A percentile compares a stretch with the other conserved stretches of the same genome.
phyloP scores from a whole-genome alignment of 192 early-diverging fungal species.

The Fimicolochytrium jonesii region DNA sequence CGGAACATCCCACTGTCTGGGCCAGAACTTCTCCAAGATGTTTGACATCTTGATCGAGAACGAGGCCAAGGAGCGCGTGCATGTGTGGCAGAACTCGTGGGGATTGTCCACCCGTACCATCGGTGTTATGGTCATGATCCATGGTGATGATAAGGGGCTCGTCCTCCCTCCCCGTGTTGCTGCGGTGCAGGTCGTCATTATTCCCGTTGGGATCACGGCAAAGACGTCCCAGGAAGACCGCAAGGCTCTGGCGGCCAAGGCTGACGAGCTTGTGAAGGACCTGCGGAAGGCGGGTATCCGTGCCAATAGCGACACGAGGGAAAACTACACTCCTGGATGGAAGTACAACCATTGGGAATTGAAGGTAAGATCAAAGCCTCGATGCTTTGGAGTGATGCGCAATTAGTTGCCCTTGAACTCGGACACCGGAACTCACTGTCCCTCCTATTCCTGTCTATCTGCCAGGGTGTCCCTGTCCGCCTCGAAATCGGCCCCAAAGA shows the following conservation, averaged over 20 bases:
- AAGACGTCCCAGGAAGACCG: constrained; percentile 80
- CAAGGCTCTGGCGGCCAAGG: constrained; percentile 57
- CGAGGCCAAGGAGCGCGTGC: constrained; percentile 66
- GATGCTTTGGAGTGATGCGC: no score
- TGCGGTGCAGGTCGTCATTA: constrained; percentile 80
- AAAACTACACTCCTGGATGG: constrained; percentile 87
- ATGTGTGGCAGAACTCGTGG: constrained; percentile 99
- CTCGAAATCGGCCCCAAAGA: constrained; percentile 97
- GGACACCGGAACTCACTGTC: no score
- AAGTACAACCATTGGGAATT: constrained; percentile 99
- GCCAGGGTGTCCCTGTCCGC: constrained; percentile 89
- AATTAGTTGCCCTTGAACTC: no score
- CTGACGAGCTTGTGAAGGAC: constrained; percentile 61
- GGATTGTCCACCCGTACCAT: constrained; percentile 95
- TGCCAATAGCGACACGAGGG: constrained; percentile 73
- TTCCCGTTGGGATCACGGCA: constrained; percentile 89
- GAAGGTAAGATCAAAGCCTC: constrained; percentile 42
- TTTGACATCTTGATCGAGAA: constrained; percentile 92
- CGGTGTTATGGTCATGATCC: constrained; percentile 99
- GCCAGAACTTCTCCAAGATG: constrained; percentile 99
- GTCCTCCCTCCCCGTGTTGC: constrained; percentile 95
- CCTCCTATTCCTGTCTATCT: no score
- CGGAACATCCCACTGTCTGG: constrained; percentile 96
- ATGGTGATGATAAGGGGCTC: constrained; percentile 98
- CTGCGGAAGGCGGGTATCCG: constrained; percentile 72